Evolutionary conservation across 1,284 basidiomycete genomes (phyloP), one percentile per base, ranked within the genome.

Genomic region (Naganishia cerealis): DNA sequence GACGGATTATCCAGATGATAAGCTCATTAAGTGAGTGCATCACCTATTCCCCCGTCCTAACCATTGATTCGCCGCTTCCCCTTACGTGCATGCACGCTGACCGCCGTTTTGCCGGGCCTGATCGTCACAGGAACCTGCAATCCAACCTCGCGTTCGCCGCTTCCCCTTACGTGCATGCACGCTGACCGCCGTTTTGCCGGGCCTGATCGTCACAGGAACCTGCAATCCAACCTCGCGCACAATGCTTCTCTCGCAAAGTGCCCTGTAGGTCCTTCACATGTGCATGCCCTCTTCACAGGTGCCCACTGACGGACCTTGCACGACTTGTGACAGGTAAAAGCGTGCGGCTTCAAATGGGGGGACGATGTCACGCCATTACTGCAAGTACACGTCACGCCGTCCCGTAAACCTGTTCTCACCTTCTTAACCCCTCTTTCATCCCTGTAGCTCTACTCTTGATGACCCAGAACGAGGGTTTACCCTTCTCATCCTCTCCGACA

Each of bases 1-100:
- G 9, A 69, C 68, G 8, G 68, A 69, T 54, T 69, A 69, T 46
- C 68, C 68, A 5, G 68, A 69, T 46, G 65, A 61, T 9, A 46
- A 57, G 12, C 50, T 69, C 26, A 69, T 69, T 21, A 61, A 58
- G 68, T 69, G 36, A 54, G 68, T 40, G 15, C 6, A 29, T 8
- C 29, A 5, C 38, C 33, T 12, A 7, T n/a, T 36, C 29, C 24
- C 24, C 15, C 48, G 21, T 6, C 33, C 33, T 21, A 8, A 26
- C 21, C 5, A 24, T 50, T 24, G 29, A 6, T 6, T 6, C 3
- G 29, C 29, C 29, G 29, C 6, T 33, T 33, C 29, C 6, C 29
- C 29, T 33, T 33, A 33, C 29, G 29, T 33, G 29, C 29, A 33
- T 33, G 29, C 6, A 33, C 29, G 7, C n/a, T 50, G 21, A 50